Evolutionary conservation across 495 filamentous ascomycete genomes (phyloP), one percentile per base, ranked within the genome.

Genomic region (Aspergillus nanangensis): DNA sequence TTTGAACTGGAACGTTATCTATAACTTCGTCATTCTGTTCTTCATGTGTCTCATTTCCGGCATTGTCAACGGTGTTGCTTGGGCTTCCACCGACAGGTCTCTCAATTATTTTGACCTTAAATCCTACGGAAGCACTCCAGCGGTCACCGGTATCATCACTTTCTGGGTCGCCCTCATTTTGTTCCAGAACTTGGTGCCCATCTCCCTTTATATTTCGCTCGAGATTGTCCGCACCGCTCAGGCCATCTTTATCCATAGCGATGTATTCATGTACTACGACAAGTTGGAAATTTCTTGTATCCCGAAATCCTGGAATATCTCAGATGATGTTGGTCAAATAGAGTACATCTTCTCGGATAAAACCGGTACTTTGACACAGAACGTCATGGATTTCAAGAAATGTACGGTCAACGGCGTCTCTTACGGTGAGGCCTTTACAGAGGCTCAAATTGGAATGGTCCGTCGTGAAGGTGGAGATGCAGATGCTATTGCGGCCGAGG

Each of bases 281-380:
- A 83, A 80, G 60, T 77, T 97, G 56, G 90, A 93, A 56, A 88
- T 94, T 55, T 88, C 90, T 2, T 99, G 94, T 61, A 88, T 95
- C 4, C 94, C 94, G 10, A 97, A 97, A 55, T 90, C 93, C 2
- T 99, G 94, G 94, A 99, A 97, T 63, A 96, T 99, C 46, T 96
- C 90, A 1, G 94, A 99, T 56, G 94, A 99, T 55, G 76, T 99
- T 24, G 94, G 94, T 8, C 94, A 99, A 68, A 96, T 99, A 48
- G 94, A 99, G 64, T 99, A 97, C 67, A 95, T 99, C 51, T 99
- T 99, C 71, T 97, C 94, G 1, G 94, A 99, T 71, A 99, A 99
- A 67, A 99, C 94, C 2, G 94, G 94, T 27, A 99, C 94, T 4
- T 69, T 99, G 53, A 99, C 94, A 5, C 94, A 99, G 58, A 99